Percentiles rank a stretch among this genome's conserved stretches.
These are phyloP conservation scores for Chiua sp. DNA, from an alignment of 1,284 basidiomycete genomes.

Conservation along the genomic window DNA sequence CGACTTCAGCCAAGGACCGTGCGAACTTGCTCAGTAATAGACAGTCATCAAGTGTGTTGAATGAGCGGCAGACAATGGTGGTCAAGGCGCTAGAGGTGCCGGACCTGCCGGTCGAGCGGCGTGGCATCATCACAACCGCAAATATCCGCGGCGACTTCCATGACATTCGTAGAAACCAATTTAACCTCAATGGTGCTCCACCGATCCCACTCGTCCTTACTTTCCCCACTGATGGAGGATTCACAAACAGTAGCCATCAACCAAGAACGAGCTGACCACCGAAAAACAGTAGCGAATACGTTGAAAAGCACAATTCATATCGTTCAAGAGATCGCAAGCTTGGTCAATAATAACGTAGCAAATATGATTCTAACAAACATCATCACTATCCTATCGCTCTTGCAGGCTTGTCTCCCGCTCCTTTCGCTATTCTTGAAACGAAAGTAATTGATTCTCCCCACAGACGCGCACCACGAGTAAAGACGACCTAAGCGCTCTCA, in stretches of 20 bases:
- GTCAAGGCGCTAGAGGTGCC: no score
- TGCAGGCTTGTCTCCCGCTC: background rate
- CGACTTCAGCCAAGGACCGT: no score
- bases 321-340: background rate
- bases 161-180: background rate
- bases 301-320: background rate
- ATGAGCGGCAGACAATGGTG: no score
- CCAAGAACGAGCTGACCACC: no score
- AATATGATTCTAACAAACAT: background rate
- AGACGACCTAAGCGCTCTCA: background rate
- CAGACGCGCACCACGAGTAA: background rate
- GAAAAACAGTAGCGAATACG: background rate
- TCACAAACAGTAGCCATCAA: no score
- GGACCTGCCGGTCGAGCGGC: background rate
- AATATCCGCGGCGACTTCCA: background rate
- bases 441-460: background rate
- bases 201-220: no score
- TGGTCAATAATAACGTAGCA: background rate
- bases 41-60: no score
- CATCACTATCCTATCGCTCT: background rate
- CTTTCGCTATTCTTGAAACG: background rate
- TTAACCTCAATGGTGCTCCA: background rate
- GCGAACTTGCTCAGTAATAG: no score
- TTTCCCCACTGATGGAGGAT: no score
- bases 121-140: background rate